Percentiles rank a stretch among this genome's conserved stretches.
Conservation (phyloP, 2,329 filamentous ascomycete genomes). For the Penicillium sp. region DNA sequence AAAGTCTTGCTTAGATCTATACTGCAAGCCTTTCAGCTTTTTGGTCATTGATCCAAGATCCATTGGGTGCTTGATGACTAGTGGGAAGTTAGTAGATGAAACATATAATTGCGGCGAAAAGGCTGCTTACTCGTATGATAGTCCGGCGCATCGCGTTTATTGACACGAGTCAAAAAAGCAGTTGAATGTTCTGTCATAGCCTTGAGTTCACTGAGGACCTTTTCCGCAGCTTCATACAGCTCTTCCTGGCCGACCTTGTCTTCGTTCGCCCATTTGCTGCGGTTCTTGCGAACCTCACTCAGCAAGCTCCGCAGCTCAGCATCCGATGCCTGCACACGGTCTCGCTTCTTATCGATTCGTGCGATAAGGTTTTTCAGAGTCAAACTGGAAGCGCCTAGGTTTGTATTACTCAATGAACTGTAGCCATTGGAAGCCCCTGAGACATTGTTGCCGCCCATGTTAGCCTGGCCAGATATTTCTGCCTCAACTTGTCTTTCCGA, state of each 20-base stretch:
- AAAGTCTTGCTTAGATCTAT: conserved; percentile 91
- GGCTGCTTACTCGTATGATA: conserved; percentile 78
- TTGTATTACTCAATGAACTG: conserved; percentile 87
- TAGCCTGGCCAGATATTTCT: conserved; percentile 71
- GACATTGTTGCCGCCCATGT: conserved; percentile 55
- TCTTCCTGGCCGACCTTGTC: conserved; percentile 97
- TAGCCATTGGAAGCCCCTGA: conserved; percentile 64
- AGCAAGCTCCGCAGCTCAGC: conserved; percentile 87
- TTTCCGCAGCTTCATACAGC: conserved; percentile 93
- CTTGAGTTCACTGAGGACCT: conserved; percentile 94
- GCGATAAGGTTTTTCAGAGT: conserved; percentile 97
- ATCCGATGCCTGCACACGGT: conserved; percentile 86
- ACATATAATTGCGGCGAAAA: background rate
- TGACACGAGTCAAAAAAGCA: conserved; percentile 91
- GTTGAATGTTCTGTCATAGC: conserved; percentile 96
- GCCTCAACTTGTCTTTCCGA: conserved; percentile 94
- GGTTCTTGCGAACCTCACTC: conserved; percentile 95
- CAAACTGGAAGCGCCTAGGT: conserved; percentile 90
- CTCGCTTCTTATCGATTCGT: conserved; percentile 87
- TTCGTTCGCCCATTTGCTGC: conserved; percentile 98
- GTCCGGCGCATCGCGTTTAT: conserved; percentile 94
- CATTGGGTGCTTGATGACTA: conserved; percentile 95
- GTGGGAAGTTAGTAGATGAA: conserved; percentile 20
- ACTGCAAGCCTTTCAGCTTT: conserved; percentile 77
- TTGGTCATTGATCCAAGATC: conserved; percentile 98